Conservation (phyloP, 768 basidiomycete genomes). For the Paxillus ammoniavirescens region DNA sequence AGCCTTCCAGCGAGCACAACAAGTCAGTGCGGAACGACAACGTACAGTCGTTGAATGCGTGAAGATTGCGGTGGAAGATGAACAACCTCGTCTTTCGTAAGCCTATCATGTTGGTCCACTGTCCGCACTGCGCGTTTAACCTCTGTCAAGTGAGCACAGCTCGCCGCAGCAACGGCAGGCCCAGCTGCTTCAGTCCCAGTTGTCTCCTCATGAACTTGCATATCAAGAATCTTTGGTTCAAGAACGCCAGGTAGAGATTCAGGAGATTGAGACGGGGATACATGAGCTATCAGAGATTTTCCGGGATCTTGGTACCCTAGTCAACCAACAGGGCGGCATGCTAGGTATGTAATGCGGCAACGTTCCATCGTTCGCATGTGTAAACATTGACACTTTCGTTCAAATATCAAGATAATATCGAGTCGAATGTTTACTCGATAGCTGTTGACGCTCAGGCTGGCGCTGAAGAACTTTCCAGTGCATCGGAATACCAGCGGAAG, state of each 20-base stretch:
- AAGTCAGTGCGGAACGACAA: slow-evolving; percentile 86
- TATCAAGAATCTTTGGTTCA: slow-evolving; percentile 84
- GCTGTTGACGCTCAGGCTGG: slow-evolving; percentile 80
- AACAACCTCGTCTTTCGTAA: slow-evolving; percentile 38
- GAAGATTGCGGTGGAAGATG: slow-evolving; percentile 80
- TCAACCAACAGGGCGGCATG: slow-evolving; percentile 93
- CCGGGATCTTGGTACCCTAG: slow-evolving; percentile 91
- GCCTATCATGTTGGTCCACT: not conserved
- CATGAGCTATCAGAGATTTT: slow-evolving; percentile 97
- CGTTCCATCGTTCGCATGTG: not conserved
- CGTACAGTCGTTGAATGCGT: slow-evolving; percentile 86
- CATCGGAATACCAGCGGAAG: slow-evolving; percentile 91
- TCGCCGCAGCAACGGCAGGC: slow-evolving; percentile 64
- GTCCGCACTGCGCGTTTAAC: not conserved
- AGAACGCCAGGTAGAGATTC: slow-evolving; percentile 92
- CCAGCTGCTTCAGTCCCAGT: slow-evolving; percentile 63
- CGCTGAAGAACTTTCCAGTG: slow-evolving; percentile 82
- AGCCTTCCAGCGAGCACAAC: slow-evolving; percentile 90
- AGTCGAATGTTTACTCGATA: slow-evolving; percentile 87
- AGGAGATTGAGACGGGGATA: slow-evolving; percentile 95
- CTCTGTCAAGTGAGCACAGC: slow-evolving; percentile 31
- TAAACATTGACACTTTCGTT: not conserved
- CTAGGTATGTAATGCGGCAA: slow-evolving; percentile 59
- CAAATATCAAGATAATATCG: slow-evolving; percentile 77
- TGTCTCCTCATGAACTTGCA: slow-evolving; percentile 90